Percentiles rank a stretch among this genome's conserved stretches.
These are phyloP conservation scores for Lentinula sp. DNA, from an alignment of 768 basidiomycete genomes.

Conservation along the genomic window DNA sequence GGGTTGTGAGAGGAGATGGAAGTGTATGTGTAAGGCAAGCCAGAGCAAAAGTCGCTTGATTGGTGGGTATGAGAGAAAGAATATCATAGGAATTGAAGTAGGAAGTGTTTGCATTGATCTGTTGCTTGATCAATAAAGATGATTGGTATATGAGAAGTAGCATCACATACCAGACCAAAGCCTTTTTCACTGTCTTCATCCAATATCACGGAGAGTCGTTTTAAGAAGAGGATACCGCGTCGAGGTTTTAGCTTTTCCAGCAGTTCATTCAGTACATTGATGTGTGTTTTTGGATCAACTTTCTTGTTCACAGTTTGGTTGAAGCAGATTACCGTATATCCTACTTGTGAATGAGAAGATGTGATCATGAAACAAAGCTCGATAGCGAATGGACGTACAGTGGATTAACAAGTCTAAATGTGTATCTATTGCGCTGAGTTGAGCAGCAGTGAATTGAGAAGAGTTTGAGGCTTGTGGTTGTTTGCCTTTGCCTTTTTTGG, in stretches of 20 bases:
- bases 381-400: slow-evolving; percentile 38
- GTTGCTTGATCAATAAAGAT: background rate
- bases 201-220: slow-evolving; percentile 72
- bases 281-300: slow-evolving; percentile 65
- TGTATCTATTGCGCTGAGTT: slow-evolving; percentile 52
- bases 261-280: slow-evolving; percentile 56
- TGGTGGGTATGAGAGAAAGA: slow-evolving; percentile 70
- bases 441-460: slow-evolving; percentile 43
- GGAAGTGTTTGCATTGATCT: slow-evolving; percentile 69
- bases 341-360: slow-evolving; percentile 45
- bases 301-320: slow-evolving; percentile 67
- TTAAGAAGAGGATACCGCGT: slow-evolving; percentile 58
- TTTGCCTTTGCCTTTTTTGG: slow-evolving; percentile 59
- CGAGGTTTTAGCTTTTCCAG: slow-evolving; percentile 56
- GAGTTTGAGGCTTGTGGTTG: slow-evolving; percentile 26
- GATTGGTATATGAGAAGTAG: background rate
- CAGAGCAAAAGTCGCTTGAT: slow-evolving; percentile 62
- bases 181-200: slow-evolving; percentile 86
- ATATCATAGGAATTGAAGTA: slow-evolving; percentile 68
- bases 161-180: slow-evolving; percentile 59
- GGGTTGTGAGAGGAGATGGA: slow-evolving; percentile 71
- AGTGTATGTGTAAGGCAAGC: slow-evolving; percentile 77
- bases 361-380: background rate
- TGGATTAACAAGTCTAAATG: slow-evolving; percentile 67
- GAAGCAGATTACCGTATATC: slow-evolving; percentile 78